Evolutionary conservation across 1,284 basidiomycete genomes (phyloP), one percentile per base, ranked within the genome.

Genomic region (Porodaedalea pini): DNA sequence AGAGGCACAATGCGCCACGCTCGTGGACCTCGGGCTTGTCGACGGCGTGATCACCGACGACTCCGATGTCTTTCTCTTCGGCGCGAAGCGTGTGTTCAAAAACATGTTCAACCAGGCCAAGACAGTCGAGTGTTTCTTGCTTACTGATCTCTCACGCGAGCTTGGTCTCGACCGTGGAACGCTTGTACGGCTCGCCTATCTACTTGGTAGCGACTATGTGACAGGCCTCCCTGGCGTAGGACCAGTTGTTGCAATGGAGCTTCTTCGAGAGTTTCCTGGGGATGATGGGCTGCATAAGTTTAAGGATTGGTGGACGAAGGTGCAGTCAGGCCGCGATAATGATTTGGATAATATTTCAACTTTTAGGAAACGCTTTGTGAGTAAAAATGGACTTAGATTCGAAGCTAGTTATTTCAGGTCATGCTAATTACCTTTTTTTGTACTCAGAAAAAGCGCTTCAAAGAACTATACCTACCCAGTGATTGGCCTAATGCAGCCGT

Each of bases 31-130:
- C 5, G 83, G 86, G 2, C 80, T 99, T 25, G 96, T 98, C 36
- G 94, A 99, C 65, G 97, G 97, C 0, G 90, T 99, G 63, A 99
- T 99, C 70, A 99, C 97, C 0, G 97, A 99, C 71, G 97, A 99
- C 72, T 97, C 94, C 15, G 97, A 99, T 67, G 94, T 99, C 34
- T 99, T 99, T 72, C 85, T 99, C 45, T 99, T 99, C 65, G 96
- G 97, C 31, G 96, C 92, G 15, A 77, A 82, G 59, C 86, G 93
- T 27, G 92, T 99, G 43, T 98, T 91, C 80, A 97, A 97, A 73
- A 98, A 99, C 71, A 97, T 99, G 90, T 99, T 99, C 78, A 98
- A 98, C 72, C 94, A 98, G 73, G 91, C 92, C 59, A 98, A 98
- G 78, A 97, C 93, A 7, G 96, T 98, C 58, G 96, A 99, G 71